A percentile compares a stretch with the other conserved stretches of the same genome.
Evolutionary conservation across 2,329 filamentous ascomycete genomes (phyloP).

Genomic region (Leptographium lundbergii): DNA sequence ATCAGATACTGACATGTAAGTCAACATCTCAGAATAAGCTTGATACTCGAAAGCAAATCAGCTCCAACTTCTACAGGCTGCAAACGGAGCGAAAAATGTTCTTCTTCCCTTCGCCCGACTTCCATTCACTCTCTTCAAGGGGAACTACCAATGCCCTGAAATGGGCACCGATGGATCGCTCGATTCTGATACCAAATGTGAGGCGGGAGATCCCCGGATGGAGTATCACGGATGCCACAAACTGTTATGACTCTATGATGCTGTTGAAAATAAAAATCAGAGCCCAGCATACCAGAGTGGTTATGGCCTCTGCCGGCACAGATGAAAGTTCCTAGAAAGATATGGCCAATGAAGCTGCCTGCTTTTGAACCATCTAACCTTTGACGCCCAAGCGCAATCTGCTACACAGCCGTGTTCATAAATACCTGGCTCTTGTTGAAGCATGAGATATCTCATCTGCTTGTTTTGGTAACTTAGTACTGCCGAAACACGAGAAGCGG

Average conservation of each 20-base stretch:
- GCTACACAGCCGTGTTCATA: neutral
- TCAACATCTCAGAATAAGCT: neutral
- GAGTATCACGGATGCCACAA: neutral
- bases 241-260: too few relatives aligned
- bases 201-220: neutral
- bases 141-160: neutral
- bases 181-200: neutral
- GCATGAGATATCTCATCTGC: neutral
- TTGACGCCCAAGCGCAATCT: neutral
- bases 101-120: too few relatives aligned
- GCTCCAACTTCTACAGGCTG: too few relatives aligned
- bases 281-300: neutral
- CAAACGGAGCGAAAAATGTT: too few relatives aligned
- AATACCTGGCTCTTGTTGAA: neutral
- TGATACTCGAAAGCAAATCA: too few relatives aligned
- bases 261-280: too few relatives aligned
- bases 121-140: too few relatives aligned
- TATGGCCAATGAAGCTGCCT: neutral
- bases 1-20: too few relatives aligned
- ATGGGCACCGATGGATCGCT: neutral
- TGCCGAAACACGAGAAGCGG: slow-evolving; percentile 14
- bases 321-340: neutral
- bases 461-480: slow-evolving; percentile 3
- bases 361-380: neutral
- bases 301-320: too few relatives aligned